Percentiles rank a stretch among this genome's conserved stretches.
Evolutionary conservation across 176 grass and related monocot genomes (phyloP).

Genomic region (Oryza coarctata): DNA sequence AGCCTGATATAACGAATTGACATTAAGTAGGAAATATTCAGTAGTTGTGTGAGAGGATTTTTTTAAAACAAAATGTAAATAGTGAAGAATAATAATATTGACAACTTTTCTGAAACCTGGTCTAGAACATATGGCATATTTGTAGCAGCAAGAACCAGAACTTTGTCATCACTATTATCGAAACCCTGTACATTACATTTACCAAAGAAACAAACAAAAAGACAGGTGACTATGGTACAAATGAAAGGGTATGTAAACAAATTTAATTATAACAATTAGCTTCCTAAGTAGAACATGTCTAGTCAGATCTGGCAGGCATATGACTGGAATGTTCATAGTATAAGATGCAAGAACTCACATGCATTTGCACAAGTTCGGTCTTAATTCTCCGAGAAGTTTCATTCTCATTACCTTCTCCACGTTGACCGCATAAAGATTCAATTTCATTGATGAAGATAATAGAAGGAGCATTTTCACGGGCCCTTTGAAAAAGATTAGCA

Average conservation of each 20-base stretch:
- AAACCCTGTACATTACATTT: constrained; percentile 60
- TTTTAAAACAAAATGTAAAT: constrained; percentile 10
- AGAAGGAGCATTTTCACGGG: constrained; percentile 94
- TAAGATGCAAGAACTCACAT: constrained; percentile 44
- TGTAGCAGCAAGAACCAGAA: constrained; percentile 91
- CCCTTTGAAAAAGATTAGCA: constrained; percentile 94
- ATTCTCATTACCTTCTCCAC: constrained; percentile 97
- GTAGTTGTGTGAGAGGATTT: not conserved
- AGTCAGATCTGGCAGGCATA: not conserved
- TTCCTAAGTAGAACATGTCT: not conserved
- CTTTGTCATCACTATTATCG: constrained; percentile 94
- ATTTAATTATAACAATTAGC: not conserved
- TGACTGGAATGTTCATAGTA: constrained; percentile 12
- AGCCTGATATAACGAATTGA: constrained; percentile 45
- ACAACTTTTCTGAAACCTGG: constrained; percentile 48
- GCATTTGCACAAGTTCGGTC: constrained; percentile 98
- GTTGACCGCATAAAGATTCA: constrained; percentile 89
- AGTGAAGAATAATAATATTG: not conserved
- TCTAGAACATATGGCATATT: constrained; percentile 93
- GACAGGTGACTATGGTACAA: not conserved
- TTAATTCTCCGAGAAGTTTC: constrained; percentile 97
- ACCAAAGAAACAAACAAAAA: not conserved
- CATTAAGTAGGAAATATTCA: constrained; percentile 24
- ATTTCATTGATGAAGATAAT: constrained; percentile 99
- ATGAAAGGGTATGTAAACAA: not conserved